Percentiles rank a stretch among this genome's conserved stretches.
These are phyloP conservation scores for Diutina sp. DNA, from an alignment of 1,139 yeast species.

Conservation along the genomic window DNA sequence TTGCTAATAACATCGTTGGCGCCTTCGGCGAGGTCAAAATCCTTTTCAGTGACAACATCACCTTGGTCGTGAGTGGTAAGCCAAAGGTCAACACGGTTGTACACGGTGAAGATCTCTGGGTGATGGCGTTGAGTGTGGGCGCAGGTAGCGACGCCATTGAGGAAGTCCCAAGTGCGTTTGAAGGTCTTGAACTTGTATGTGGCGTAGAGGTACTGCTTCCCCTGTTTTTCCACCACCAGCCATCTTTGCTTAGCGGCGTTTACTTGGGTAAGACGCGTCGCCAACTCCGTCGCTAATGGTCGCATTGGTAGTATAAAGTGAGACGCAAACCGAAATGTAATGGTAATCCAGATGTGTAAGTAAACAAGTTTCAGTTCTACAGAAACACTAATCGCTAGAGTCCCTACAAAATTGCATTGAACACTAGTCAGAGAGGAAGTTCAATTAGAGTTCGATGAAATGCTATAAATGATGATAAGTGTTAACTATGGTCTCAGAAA, in stretches of 20 bases:
- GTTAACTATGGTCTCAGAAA: no score
- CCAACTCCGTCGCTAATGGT: not conserved
- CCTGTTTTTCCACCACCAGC: not conserved
- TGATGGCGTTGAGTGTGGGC: slow-evolving; percentile 60
- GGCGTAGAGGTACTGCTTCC: not conserved
- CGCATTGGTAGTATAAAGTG: slow-evolving; percentile 5
- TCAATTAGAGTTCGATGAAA: no score
- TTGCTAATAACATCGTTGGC: not conserved
- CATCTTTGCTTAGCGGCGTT: not conserved
- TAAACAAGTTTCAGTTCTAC: no score
- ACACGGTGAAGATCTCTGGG: slow-evolving; percentile 54
- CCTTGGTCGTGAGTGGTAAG: slow-evolving; percentile 60
- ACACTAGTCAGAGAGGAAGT: no score
- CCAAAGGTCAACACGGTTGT: slow-evolving; percentile 43
- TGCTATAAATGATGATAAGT: no score
- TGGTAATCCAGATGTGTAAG: no score
- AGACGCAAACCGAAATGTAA: no score
- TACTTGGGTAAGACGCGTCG: not conserved
- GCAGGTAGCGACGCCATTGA: slow-evolving; percentile 47
- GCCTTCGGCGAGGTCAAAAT: slow-evolving; percentile 43
- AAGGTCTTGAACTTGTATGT: slow-evolving; percentile 32
- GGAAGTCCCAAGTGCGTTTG: slow-evolving; percentile 52
- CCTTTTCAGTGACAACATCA: slow-evolving; percentile 41
- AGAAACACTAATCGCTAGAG: no score
- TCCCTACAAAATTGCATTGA: no score